phyloP scores from a whole-genome alignment of 352 stramenopile species.

The Elongisporangium anandrum region DNA sequence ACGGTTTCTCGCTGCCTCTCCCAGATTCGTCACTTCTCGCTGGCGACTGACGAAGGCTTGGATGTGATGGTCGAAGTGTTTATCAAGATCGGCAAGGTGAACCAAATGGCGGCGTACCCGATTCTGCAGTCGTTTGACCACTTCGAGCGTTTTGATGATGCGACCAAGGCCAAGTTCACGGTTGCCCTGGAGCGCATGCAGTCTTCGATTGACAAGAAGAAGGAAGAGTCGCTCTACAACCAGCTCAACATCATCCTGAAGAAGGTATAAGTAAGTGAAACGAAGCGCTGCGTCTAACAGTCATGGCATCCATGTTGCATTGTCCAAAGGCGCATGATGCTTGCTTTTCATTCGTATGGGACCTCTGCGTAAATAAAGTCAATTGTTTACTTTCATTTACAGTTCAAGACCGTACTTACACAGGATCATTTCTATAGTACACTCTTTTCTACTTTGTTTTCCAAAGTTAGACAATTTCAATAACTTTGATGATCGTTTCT shows the following conservation, averaged over 20 bases:
- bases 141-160: conserved; percentile 62
- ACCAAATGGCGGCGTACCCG: conserved; percentile 82
- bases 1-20: conserved; percentile 59
- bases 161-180: conserved; percentile 49
- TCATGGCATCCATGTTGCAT: neutral
- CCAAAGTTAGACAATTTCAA: neutral
- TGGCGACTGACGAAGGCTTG: conserved; percentile 71
- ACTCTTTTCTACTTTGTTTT: neutral
- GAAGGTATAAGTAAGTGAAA: conserved; percentile 46
- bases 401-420: neutral
- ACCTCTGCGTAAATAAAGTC: neutral
- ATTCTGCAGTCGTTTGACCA: conserved; percentile 81
- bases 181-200: conserved; percentile 63
- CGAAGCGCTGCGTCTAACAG: too few species aligned
- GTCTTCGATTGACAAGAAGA: conserved; percentile 73
- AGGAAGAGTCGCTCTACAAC: conserved; percentile 81
- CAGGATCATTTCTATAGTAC: neutral
- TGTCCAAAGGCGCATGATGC: neutral
- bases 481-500: neutral
- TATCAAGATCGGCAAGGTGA: conserved; percentile 77
- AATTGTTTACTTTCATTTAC: neutral
- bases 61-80: conserved; percentile 72
- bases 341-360: neutral
- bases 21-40: conserved; percentile 70
- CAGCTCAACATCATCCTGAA: conserved; percentile 84